These are phyloP conservation scores for Nemania bipapillata DNA, from an alignment of 2,329 filamentous ascomycete genomes.

Conservation along the genomic window DNA sequence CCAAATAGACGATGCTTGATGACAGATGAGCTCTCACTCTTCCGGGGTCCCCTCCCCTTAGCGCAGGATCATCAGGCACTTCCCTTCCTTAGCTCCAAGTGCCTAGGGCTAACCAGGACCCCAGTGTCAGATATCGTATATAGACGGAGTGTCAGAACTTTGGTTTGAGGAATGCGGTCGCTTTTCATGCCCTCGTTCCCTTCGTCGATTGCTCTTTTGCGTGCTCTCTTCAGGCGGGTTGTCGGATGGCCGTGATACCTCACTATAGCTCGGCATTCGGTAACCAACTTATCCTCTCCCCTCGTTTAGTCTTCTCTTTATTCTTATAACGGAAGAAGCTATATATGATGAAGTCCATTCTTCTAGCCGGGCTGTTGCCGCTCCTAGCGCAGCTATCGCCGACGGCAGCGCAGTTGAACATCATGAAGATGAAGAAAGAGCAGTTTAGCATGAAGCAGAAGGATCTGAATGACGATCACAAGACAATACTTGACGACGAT, in stretches of 20 bases:
- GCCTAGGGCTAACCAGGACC: not conserved
- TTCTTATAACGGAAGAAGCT: not conserved
- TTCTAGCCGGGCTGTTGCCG: conserved; percentile 18
- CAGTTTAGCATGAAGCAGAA: conserved; percentile 24
- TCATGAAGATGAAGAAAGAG: conserved; percentile 17
- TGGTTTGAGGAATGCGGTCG: not conserved
- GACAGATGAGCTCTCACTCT: not conserved
- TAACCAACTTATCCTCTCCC: not conserved
- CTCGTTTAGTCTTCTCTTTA: not conserved
- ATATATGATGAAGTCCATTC: conserved; percentile 20
- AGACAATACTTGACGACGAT: conserved; percentile 1
- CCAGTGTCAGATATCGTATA: not conserved
- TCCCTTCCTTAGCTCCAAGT: not conserved
- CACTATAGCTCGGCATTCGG: not conserved
- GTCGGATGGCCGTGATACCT: not conserved
- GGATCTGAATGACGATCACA: conserved; percentile 11
- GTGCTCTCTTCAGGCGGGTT: not conserved
- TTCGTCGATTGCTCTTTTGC: not conserved
- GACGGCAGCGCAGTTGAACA: not conserved
- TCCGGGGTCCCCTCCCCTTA: not conserved
- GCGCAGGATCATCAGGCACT: not conserved
- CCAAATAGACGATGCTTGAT: not conserved
- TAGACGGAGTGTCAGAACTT: not conserved
- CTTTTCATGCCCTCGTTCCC: not conserved
- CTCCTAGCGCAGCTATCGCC: conserved; percentile 26